Evolutionary conservation across 2,329 filamentous ascomycete species (phyloP), one percentile per base, ranked within the genome.

Genomic region (Orbilia brochopaga): DNA sequence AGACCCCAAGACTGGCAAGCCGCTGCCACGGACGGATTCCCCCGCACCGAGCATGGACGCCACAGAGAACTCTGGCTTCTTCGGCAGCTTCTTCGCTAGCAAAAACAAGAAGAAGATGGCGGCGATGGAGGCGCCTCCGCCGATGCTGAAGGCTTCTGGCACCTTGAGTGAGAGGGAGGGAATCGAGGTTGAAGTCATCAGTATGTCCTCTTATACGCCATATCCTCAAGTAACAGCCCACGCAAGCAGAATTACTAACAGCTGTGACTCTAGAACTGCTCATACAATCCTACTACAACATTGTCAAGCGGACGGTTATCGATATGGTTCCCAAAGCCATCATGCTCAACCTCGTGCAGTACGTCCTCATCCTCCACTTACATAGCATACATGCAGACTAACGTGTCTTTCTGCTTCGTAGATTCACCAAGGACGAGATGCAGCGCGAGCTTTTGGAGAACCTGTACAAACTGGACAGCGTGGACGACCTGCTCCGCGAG

Each of bases 101-200:
- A 99, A 97, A 86, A 99, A 97, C 83, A 99, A 97, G 88, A 99
- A 99, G 86, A 97, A 97, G 88, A 95, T 96, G 82, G 94, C 94
- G n/a, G 92, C 93, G 53, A 99, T 99, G 94, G 94, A 99, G 80
- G 85, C 94, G 13, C 94, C 94, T 42, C 94, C 94, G 74, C 87
- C 94, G 30, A 93, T 87, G 46, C 86, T 99, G 66, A 99, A 97
- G 83, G 94, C 94, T 35, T 96, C 91, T 1, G 93, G 94, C 46
- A 96, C 89, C 24, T 83, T 99, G 42, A 96, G 90, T 3, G 94
- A 99, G 82, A 91, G 94, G 73, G 94, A 99, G 80, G 88, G 88
- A 69, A 90, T 96, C 74, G 94, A 99, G 80, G 94, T 99, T 52
- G 94, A 99, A 81, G 92, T 99, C 74, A 99, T 99, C 79, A 99